Base-by-base conservation (phyloP, 257 asterid genomes). In the Lycium ferocissimum region DNA sequence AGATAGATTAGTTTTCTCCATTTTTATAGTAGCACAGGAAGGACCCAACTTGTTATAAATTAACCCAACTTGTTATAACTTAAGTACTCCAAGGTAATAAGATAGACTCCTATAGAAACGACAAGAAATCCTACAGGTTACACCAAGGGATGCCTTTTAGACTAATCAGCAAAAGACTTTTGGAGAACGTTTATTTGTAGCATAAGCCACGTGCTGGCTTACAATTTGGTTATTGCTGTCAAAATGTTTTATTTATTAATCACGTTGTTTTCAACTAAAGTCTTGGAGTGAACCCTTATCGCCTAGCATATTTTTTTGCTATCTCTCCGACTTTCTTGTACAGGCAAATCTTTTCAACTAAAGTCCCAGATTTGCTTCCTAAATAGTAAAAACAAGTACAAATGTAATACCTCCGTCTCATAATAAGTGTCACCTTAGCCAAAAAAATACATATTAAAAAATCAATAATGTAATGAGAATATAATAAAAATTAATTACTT, bases 231-330 rank as follows among this genome's bases (percentile, higher is more conserved):
- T 13, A 20, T 22, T 73, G 5, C 13, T 49, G 20, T 75, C 62
- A 47, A 17, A 15, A 17, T 47, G n/a, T 49, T 12, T 49, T 75
- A 12, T 22, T 11, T 49, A 75, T 22, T 49, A 5, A 22, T 75
- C 81, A 12, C 7, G 81, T 49, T 75, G 45, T 51, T 75, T 75
- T 49, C 81, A 22, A 22, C 43, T 75, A 62, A 75, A 51, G 13
- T 75, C 51, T 12, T 75, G 20, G 43, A 26, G 33, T 26, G 33
- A 26, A 26, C 33, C 33, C 33, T 26, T 26, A 26, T 26, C 33
- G 33, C 18, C 22, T 26, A 6, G 4, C 62, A 6, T 49, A 0
- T 12, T 75, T 75, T 26, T 72, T 18, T 9, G 37, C 38, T 49
- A 0, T 49, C 62, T 75, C 45, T 37, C 78, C 78, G 0, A 38